Evolutionary conservation across 2,329 filamentous ascomycete genomes (phyloP).

Genomic region (Colletotrichum sidae): DNA sequence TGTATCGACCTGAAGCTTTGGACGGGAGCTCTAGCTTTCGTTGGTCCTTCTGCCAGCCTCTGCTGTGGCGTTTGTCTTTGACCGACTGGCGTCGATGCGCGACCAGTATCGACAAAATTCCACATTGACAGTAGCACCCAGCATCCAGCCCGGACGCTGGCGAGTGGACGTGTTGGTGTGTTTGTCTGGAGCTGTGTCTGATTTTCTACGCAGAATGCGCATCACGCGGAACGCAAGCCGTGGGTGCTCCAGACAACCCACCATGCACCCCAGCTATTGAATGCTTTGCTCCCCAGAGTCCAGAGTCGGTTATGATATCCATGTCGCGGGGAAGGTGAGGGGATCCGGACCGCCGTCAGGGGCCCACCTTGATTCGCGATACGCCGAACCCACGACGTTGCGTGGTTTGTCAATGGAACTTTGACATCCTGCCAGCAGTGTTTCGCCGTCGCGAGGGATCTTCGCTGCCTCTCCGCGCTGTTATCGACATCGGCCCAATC

Average conservation of each 20-base stretch:
- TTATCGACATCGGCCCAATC: conserved; percentile 25
- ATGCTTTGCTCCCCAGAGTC: background rate
- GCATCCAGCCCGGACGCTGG: conserved; percentile 6
- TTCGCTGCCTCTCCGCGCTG: conserved; percentile 12
- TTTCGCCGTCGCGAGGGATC: conserved; percentile 25
- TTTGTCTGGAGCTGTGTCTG: background rate
- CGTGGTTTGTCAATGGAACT: conserved; percentile 10
- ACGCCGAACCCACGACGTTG: conserved; percentile 10
- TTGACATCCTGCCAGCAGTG: conserved; percentile 8
- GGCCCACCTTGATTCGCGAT: conserved; percentile 6
- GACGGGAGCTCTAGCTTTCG: conserved; percentile 22
- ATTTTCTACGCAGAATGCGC: no score
- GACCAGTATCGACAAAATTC: background rate
- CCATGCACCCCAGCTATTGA: conserved; percentile 33
- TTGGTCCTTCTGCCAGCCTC: conserved; percentile 9
- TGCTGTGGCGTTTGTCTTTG: conserved; percentile 17
- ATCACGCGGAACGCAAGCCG: no score
- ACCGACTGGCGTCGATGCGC: conserved; percentile 4
- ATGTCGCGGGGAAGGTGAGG: conserved; percentile 16
- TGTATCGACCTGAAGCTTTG: background rate
- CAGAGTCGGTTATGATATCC: conserved; percentile 8
- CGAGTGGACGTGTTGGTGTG: conserved; percentile 7
- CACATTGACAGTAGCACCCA: conserved; percentile 14
- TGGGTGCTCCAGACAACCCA: background rate
- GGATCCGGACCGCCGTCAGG: conserved; percentile 9